Base-by-base conservation (phyloP, 2,329 filamentous ascomycete genomes). In the Incumbomyces delicatus region DNA sequence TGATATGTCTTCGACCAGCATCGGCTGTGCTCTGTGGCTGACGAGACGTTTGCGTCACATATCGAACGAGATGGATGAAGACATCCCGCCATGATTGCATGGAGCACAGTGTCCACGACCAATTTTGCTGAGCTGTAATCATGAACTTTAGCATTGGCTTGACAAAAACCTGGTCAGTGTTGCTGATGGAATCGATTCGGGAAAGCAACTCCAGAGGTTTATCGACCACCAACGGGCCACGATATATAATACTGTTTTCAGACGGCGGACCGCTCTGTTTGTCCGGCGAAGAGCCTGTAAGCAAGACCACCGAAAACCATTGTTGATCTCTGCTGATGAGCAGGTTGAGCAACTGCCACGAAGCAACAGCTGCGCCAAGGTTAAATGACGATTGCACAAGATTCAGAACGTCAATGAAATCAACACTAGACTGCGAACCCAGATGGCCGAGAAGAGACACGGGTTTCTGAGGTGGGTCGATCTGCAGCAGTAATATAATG, bases 381-480 rank as follows among this genome's bases (percentile, higher is more conserved):
- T 41, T 33, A 3, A n/a, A 16, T 3, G 18, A 38, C 10, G 31
- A 13, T 13, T 16, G 87, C 54, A 79, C 80, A 55, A 90, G 87
- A 20, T 85, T 81, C 6, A 96, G 69, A 5, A 92, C 72, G 50
- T 83, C 78, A 18, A 98, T 71, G 60, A 98, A 94, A 33, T 85
- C 83, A 57, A 86, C 87, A 10, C 89, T 86, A 7, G 87, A 81
- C 46, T 87, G 80, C 8, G 87, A 76, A 1, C 88, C 88, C 6
- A 98, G 72, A 60, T 94, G 87, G 29, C 89, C 89, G 17, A 98
- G 77, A n/a, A 98, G 73, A 6, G 90, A 95, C n/a, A 87, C 86
- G 1, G 89, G 87, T 56, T 33, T 41, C 8, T 33, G n/a, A 13
- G 13, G 12, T 5, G 36, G 3, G 12, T 32, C 16, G 13, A 20